A percentile compares a stretch with the other conserved stretches of the same genome.
phyloP scores from a whole-genome alignment of 768 basidiomycete genomes.

The Phanerochaete carnosa region DNA sequence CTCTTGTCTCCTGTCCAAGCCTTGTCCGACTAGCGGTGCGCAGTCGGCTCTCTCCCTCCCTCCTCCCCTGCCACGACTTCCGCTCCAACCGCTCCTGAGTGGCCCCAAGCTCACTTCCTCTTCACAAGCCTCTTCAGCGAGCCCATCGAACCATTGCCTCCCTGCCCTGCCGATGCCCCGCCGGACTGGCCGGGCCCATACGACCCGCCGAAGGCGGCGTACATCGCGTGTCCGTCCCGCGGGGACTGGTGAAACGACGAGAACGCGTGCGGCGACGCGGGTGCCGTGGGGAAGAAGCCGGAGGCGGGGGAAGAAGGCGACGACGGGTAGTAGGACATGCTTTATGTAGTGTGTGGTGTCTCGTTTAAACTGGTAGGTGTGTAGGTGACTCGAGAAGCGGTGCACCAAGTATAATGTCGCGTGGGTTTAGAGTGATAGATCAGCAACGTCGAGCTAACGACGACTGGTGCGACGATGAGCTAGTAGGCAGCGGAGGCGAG shows the following conservation, averaged over 20 bases:
- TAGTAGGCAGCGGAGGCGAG: not conserved
- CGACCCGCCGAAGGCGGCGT: conserved; percentile 24
- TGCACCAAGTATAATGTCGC: not conserved
- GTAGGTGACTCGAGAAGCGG: not conserved
- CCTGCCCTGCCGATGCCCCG: not conserved
- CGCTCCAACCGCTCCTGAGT: not conserved
- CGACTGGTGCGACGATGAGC: conserved; percentile 4
- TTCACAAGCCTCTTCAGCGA: conserved; percentile 11
- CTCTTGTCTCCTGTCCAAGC: not conserved
- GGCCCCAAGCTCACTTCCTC: conserved; percentile 1
- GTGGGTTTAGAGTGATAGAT: not conserved
- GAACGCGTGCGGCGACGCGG: conserved; percentile 34
- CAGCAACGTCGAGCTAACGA: conserved; percentile 6
- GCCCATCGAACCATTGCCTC: conserved; percentile 1
- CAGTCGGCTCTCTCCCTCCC: not conserved
- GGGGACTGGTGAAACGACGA: conserved; percentile 32
- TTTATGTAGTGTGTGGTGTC: conserved; percentile 10
- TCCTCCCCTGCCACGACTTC: not conserved
- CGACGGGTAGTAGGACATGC: conserved; percentile 28
- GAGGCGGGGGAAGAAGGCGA: conserved; percentile 21
- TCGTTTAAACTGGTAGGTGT: not conserved
- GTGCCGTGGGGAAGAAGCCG: conserved; percentile 33
- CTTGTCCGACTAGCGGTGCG: not conserved
- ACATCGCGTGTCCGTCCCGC: conserved; percentile 29
- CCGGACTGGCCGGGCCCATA: not conserved